phyloP scores from a whole-genome alignment of 2,329 filamentous ascomycete genomes.

The Lasiodiplodia citricola region DNA sequence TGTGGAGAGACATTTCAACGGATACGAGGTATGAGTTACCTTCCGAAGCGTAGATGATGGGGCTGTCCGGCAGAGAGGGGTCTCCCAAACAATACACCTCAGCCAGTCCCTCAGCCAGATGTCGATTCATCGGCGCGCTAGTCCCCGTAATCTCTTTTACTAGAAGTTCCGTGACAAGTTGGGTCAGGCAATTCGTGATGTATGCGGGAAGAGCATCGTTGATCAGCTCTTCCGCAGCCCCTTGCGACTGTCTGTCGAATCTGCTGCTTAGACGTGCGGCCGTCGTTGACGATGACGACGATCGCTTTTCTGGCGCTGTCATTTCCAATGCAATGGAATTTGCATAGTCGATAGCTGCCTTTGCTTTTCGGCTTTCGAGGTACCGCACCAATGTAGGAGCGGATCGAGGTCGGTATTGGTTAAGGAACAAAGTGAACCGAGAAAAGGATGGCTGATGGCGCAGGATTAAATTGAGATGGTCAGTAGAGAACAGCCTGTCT shows the following conservation, averaged over 20 bases:
- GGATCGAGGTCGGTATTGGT: slow-evolving; percentile 62
- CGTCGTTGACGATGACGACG: slow-evolving; percentile 4
- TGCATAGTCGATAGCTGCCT: slow-evolving; percentile 70
- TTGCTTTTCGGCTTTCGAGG: slow-evolving; percentile 69
- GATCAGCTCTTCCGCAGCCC: slow-evolving; percentile 66
- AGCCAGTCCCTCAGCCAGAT: slow-evolving; percentile 71
- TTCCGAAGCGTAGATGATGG: slow-evolving; percentile 75
- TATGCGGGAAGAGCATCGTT: slow-evolving; percentile 72
- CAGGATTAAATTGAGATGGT: slow-evolving; percentile 68
- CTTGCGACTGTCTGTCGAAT: slow-evolving; percentile 63
- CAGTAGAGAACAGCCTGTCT: slow-evolving; percentile 66
- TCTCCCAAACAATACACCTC: slow-evolving; percentile 78
- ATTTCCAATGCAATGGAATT: slow-evolving; percentile 65
- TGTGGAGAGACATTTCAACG: neutral
- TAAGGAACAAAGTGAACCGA: slow-evolving; percentile 69
- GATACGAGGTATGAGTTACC: slow-evolving; percentile 48
- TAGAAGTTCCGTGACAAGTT: slow-evolving; percentile 69
- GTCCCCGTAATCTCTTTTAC: slow-evolving; percentile 69
- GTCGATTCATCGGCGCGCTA: slow-evolving; percentile 64
- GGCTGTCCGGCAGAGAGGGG: slow-evolving; percentile 71
- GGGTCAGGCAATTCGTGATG: slow-evolving; percentile 69
- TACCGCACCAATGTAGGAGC: slow-evolving; percentile 71
- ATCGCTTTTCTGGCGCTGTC: slow-evolving; percentile 54
- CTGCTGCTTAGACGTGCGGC: slow-evolving; percentile 58
- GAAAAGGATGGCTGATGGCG: slow-evolving; percentile 64